These are phyloP conservation scores for Gaeumannomyces tritici DNA, from an alignment of 2,329 filamentous ascomycete genomes.

Conservation along the genomic window DNA sequence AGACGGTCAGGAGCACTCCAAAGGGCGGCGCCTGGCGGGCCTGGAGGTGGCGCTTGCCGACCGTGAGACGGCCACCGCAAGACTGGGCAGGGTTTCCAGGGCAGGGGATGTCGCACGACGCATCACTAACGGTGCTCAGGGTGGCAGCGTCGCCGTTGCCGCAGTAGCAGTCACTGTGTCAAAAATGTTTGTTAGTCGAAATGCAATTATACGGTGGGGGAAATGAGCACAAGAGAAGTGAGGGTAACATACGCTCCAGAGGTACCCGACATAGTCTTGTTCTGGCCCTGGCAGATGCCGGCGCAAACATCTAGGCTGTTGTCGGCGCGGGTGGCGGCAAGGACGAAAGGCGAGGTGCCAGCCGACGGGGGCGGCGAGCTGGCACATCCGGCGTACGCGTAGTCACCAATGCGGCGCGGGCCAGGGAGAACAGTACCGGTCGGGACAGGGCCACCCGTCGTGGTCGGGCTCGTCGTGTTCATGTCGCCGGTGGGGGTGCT, in stretches of 20 bases:
- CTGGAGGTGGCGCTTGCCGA: neutral
- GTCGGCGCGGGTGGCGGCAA: neutral
- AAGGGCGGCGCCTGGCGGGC: neutral
- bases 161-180: constrained; percentile 1
- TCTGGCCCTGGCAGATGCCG: neutral
- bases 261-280: neutral
- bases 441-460: neutral
- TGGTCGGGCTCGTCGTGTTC: neutral
- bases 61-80: neutral
- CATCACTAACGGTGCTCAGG: neutral
- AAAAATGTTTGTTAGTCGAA: neutral
- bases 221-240: too few relatives aligned
- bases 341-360: neutral
- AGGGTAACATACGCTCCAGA: neutral
- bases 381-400: neutral
- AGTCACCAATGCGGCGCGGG: neutral
- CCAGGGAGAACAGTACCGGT: neutral
- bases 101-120: neutral
- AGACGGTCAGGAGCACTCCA: neutral
- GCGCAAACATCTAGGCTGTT: neutral
- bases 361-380: neutral
- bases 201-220: too few relatives aligned
- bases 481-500: neutral
- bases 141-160: neutral
- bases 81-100: neutral